Conservation (phyloP, 2,329 filamentous ascomycete genomes). For the Blumeria hordei region DNA sequence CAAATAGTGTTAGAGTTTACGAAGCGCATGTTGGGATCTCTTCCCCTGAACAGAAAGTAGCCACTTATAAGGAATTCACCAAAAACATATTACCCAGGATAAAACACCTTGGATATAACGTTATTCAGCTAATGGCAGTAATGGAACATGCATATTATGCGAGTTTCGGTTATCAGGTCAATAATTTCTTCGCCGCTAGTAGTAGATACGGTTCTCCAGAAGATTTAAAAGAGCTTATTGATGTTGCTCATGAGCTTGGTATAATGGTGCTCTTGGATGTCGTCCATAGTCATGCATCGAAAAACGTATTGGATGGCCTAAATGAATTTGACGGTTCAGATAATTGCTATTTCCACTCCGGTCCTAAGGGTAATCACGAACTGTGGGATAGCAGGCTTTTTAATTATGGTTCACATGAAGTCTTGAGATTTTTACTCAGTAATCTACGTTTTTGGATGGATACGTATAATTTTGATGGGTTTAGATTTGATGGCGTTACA, state of each 20-base stretch:
- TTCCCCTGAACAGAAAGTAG: conserved; percentile 64
- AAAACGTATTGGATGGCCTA: conserved; percentile 84
- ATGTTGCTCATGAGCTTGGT: conserved; percentile 78
- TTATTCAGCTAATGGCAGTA: conserved; percentile 93
- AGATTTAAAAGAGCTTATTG: conserved; percentile 87
- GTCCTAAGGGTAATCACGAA: conserved; percentile 64
- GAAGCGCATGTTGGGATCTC: conserved; percentile 98
- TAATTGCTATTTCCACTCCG: conserved; percentile 86
- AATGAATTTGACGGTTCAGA: conserved; percentile 94
- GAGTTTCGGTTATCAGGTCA: conserved; percentile 96
- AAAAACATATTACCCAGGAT: conserved; percentile 79
- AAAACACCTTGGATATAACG: conserved; percentile 77
- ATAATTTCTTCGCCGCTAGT: conserved; percentile 94
- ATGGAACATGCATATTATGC: conserved; percentile 99
- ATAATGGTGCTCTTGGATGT: conserved; percentile 83
- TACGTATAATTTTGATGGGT: conserved; percentile 88
- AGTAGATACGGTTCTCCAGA: conserved; percentile 86
- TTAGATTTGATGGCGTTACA: conserved; percentile 92
- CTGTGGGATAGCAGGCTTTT: conserved; percentile 93
- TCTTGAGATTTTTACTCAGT: conserved; percentile 82
- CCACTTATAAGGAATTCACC: conserved; percentile 96
- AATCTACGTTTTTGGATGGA: conserved; percentile 99
- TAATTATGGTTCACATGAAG: conserved; percentile 90
- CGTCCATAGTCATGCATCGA: conserved; percentile 92
- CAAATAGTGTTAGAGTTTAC: conserved; percentile 71